Evolutionary conservation across 73 alveolate species (phyloP), one percentile per base, ranked within the genome.

Genomic region (Diophrys appendiculata): DNA sequence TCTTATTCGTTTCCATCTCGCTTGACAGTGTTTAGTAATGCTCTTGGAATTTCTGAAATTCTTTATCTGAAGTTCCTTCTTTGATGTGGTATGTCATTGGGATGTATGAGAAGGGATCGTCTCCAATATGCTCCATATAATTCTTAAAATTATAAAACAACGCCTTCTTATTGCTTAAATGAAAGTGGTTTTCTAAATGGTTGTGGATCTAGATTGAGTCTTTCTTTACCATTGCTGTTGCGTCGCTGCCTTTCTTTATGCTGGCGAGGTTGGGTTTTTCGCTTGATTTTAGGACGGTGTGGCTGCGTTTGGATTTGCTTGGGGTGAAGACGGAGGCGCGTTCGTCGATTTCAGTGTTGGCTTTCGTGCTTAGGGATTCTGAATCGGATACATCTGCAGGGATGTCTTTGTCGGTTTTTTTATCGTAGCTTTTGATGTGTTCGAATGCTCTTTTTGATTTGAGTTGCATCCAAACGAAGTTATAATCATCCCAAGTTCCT

Each of bases 401-500:
- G n/a, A n/a, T n/a, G n/a, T n/a, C n/a, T n/a, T n/a, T n/a, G n/a
- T n/a, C n/a, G n/a, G n/a, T n/a, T n/a, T n/a, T n/a, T n/a, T n/a
- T n/a, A n/a, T n/a, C n/a, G n/a, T n/a, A n/a, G n/a, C n/a, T n/a
- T 43, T 43, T 43, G 18, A 43, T 43, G 18, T 5, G n/a, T 11
- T 43, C 60, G 18, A 43, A 5, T 43, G 18, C 60, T 43, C 18
- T 43, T 18, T 43, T 43, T 11, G 60, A 5, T 18, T 43, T 43
- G 18, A 5, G 18, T 43, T 43, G 60, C 60, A 43, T 43, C 60
- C 60, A 43, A 11, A 43, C 60, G 18, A 43, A 43, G 60, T 43
- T 43, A 43, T 43, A 43, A 18, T 92, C 98, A 0, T 82, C 84
- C 60, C 60, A 43, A 18, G 5, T 43, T 18, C 60, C 60, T 72